Percentiles rank a stretch among this genome's conserved stretches.
Conservation (phyloP, 768 basidiomycete genomes). For the Tulasnella sp. region DNA sequence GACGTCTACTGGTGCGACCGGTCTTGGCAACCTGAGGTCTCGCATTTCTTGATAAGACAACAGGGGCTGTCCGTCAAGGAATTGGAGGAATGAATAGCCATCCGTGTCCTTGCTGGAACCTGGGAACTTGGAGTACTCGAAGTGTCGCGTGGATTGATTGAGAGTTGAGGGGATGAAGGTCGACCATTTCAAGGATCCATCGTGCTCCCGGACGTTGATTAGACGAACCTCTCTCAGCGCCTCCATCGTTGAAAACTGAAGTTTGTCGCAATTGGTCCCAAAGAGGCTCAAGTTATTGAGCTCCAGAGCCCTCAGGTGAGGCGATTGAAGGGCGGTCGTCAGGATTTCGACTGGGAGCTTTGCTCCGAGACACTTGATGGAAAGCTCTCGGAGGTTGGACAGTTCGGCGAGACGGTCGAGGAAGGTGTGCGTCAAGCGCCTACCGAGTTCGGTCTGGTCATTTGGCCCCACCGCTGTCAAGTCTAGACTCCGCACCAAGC, state of each 20-base stretch:
- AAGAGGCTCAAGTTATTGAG: neutral
- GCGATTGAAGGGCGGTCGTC: neutral
- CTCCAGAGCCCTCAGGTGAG: neutral
- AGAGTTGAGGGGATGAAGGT: neutral
- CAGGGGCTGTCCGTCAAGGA: neutral
- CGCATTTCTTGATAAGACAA: neutral
- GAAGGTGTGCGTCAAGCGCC: neutral
- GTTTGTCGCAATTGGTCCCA: neutral
- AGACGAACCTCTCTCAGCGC: neutral
- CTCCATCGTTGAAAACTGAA: neutral
- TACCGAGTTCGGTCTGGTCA: neutral
- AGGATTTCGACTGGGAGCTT: neutral
- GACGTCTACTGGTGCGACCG: neutral
- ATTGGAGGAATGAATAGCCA: neutral
- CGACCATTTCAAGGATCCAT: neutral
- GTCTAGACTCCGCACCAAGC: no score
- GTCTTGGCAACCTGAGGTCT: neutral
- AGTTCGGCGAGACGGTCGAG: neutral
- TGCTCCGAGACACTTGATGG: neutral
- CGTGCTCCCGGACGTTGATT: neutral
- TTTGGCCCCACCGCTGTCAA: neutral
- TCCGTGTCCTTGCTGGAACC: neutral
- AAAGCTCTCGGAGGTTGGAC: neutral
- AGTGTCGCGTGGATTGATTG: neutral
- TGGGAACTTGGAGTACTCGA: neutral